Conservation (phyloP, 345 rosid species). For the Erodium maritimum region DNA sequence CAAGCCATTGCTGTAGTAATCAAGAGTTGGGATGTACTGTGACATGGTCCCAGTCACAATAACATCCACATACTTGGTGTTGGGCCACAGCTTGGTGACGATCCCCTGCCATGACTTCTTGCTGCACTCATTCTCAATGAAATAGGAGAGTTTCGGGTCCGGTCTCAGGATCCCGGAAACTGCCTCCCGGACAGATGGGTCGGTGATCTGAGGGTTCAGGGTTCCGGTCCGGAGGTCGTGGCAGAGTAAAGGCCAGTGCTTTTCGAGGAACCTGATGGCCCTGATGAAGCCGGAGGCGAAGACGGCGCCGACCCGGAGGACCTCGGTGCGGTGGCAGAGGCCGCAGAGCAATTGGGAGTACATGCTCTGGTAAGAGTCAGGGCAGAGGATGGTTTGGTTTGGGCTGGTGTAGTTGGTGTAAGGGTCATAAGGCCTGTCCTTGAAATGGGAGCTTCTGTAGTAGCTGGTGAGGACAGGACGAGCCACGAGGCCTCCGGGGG, state of each 20-base stretch:
- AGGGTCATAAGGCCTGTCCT: constrained; percentile 24
- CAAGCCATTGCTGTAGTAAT: constrained; percentile 23
- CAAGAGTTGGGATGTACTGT: constrained; percentile 31
- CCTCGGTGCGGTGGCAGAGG: constrained; percentile 20
- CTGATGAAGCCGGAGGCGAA: constrained; percentile 35
- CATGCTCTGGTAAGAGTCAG: constrained; percentile 38
- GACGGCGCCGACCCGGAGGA: constrained; percentile 29
- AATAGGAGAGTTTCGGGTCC: constrained; percentile 16
- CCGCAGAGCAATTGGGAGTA: constrained; percentile 30
- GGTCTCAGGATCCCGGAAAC: constrained; percentile 18
- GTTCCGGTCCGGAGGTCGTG: constrained; percentile 20
- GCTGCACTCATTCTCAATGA: constrained; percentile 16
- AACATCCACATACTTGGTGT: constrained; percentile 29
- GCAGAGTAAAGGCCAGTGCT: constrained; percentile 22
- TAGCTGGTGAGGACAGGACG: constrained; percentile 37
- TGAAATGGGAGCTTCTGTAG: constrained; percentile 34
- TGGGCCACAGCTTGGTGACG: constrained; percentile 29
- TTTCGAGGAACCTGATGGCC: constrained; percentile 29
- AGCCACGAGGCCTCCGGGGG: constrained; percentile 31
- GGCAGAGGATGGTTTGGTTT: constrained; percentile 26
- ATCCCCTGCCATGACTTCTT: constrained; percentile 26
- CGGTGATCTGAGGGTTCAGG: constrained; percentile 18
- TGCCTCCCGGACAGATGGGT: constrained; percentile 14
- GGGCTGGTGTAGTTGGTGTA: constrained; percentile 33
- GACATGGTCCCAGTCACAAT: constrained; percentile 39